Evolutionary conservation across 2,329 filamentous ascomycete genomes (phyloP).

Genomic region (Colletotrichum shisoi): DNA sequence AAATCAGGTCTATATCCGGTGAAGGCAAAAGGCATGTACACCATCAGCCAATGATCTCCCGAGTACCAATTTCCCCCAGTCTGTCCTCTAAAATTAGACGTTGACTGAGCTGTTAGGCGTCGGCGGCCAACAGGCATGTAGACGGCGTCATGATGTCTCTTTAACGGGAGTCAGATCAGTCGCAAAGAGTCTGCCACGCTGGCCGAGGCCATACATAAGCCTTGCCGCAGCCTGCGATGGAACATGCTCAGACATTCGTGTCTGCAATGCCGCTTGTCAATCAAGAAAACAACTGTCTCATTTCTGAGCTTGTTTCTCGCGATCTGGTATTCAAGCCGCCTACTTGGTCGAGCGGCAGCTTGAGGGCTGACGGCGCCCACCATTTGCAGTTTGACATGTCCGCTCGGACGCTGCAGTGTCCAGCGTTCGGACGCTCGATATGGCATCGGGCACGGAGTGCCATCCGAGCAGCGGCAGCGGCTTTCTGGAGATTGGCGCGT

Average conservation of each 20-base stretch:
- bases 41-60: conserved; percentile 7
- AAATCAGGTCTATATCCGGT: conserved; percentile 4
- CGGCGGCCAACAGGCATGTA: conserved; percentile 9
- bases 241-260: neutral
- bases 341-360: neutral
- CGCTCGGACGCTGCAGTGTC: conserved; percentile 34
- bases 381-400: conserved; percentile 27
- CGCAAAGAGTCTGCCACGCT: neutral
- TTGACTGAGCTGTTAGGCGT: neutral
- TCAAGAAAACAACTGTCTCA: neutral
- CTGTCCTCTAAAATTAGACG: neutral
- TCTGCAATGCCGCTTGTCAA: conserved; percentile 5
- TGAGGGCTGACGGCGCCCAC: conserved; percentile 13
- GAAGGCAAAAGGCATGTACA: neutral
- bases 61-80: neutral
- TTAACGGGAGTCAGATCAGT: neutral
- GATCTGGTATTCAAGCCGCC: neutral
- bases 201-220: neutral
- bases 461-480: conserved; percentile 21
- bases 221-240: neutral
- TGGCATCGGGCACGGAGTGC: conserved; percentile 13
- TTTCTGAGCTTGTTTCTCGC: conserved; percentile 11
- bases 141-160: conserved; percentile 17
- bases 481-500: conserved; percentile 1
- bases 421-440: conserved; percentile 19